A percentile compares a stretch with the other conserved stretches of the same genome.
Evolutionary conservation across 2,329 filamentous ascomycete species (phyloP).

Genomic region (Seiridium unicorne): DNA sequence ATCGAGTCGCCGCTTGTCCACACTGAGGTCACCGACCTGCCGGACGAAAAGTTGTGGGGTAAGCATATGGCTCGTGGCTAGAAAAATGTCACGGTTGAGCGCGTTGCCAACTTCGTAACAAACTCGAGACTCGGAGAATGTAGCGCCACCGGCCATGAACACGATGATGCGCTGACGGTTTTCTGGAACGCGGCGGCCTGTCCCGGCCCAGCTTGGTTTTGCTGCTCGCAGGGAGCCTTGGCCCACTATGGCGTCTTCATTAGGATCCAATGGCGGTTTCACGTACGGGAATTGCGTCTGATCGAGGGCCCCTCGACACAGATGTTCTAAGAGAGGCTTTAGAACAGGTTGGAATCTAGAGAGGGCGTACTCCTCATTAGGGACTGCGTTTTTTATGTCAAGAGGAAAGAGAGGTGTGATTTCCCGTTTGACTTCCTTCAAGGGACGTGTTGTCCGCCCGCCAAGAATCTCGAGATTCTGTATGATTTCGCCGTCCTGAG

Average conservation of each 20-base stretch:
- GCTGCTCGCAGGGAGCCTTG: slow-evolving; percentile 83
- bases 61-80: slow-evolving; percentile 90
- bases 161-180: slow-evolving; percentile 89
- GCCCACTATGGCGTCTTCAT: slow-evolving; percentile 55
- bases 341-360: slow-evolving; percentile 82
- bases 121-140: slow-evolving; percentile 82
- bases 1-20: slow-evolving; percentile 72
- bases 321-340: slow-evolving; percentile 78
- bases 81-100: slow-evolving; percentile 77
- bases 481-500: slow-evolving; percentile 70
- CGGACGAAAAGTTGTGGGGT: slow-evolving; percentile 79
- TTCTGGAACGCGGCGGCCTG: slow-evolving; percentile 70
- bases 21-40: slow-evolving; percentile 77
- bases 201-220: slow-evolving; percentile 93
- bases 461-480: slow-evolving; percentile 81
- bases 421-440: slow-evolving; percentile 75
- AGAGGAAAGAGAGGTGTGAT: slow-evolving; percentile 69
- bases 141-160: slow-evolving; percentile 93
- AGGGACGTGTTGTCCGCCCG: slow-evolving; percentile 61
- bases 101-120: slow-evolving; percentile 83
- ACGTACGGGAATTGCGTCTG: slow-evolving; percentile 68
- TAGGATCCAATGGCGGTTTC: slow-evolving; percentile 64
- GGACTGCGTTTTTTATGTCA: slow-evolving; percentile 53
- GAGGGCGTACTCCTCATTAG: slow-evolving; percentile 77
- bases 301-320: slow-evolving; percentile 67